Evolutionary conservation across 2,329 filamentous ascomycete genomes (phyloP).

Genomic region (Stagonosporopsis tanaceti): DNA sequence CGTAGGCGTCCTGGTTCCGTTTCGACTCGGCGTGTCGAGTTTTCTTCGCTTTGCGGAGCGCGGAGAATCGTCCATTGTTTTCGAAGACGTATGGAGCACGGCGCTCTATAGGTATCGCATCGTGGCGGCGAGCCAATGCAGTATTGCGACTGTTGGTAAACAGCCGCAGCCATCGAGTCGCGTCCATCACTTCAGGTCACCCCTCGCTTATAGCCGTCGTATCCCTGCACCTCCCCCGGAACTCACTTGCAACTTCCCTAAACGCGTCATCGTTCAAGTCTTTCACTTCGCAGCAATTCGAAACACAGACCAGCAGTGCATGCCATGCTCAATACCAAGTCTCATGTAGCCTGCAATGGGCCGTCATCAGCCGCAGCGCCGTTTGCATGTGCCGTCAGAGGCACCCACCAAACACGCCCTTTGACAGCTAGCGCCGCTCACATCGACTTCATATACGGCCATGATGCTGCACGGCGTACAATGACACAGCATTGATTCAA

Average conservation of each 20-base stretch:
- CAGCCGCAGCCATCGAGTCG: slow-evolving; percentile 10
- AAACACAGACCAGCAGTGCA: not conserved
- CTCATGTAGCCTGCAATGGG: not conserved
- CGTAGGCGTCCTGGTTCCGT: slow-evolving; percentile 30
- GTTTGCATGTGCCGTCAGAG: slow-evolving; percentile 3
- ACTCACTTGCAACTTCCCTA: slow-evolving; percentile 2
- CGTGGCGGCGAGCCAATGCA: slow-evolving; percentile 9
- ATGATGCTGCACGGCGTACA: not conserved
- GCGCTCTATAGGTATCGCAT: slow-evolving; percentile 1
- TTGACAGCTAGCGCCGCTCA: slow-evolving; percentile 7
- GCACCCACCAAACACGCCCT: slow-evolving; percentile 11
- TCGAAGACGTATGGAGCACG: not conserved
- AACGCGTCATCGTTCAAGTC: not conserved
- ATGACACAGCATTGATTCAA: not conserved
- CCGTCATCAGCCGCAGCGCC: not conserved
- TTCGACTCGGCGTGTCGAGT: slow-evolving; percentile 40
- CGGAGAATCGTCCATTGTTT: slow-evolving; percentile 44
- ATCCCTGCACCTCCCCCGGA: slow-evolving; percentile 19
- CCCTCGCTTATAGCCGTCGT: slow-evolving; percentile 15
- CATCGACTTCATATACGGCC: slow-evolving; percentile 1
- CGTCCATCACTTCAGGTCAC: slow-evolving; percentile 20
- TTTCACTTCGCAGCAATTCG: not conserved
- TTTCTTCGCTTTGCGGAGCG: slow-evolving; percentile 49
- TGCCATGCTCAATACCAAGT: not conserved
- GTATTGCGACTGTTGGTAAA: slow-evolving; percentile 13